Base-by-base conservation (phyloP, 805 yeast genomes). In the Candida ipomoeae region DNA sequence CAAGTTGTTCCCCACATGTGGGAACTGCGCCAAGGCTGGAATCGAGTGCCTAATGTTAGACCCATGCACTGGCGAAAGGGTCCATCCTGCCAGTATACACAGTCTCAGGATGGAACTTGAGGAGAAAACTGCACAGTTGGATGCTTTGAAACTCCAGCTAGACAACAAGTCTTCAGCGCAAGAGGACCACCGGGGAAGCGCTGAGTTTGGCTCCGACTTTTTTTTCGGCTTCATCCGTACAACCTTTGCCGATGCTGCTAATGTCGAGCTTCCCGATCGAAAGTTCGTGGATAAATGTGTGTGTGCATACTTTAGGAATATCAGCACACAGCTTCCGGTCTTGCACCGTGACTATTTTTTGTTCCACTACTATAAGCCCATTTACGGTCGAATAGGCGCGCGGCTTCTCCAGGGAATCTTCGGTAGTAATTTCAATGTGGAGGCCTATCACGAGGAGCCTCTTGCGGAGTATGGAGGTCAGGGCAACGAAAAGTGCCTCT, bases 281-380 rank as follows among this genome's bases (percentile, higher is more conserved):
- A 42, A 26, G 3, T 48, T 53, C 21, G 56, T 51, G 14, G 54
- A 57, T 31, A 17, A 37, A 6, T 48, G 55, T 34, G 36, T 58
- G 8, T 26, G 40, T 11, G 14, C 43, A 33, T 58, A 39, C 42
- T 57, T 58, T 40, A 26, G 46, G 10, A 36, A 44, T n/a, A 37
- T 50, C 7, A 57, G 56, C 37, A 21, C 50, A 7, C 59, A 55
- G 33, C 36, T 55, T 4, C 62, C 62, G 11, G 43, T 58, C n/a
- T 32, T 58, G 15, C 58, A 55, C 47, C 38, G 58, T 5, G 57
- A 55, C 14, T 45, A 48, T 45, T 57, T 45, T 35, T 39, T 58
- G 10, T 32, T 40, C n/a, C 42, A 50, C 32, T 57, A 55, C 40
- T 57, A 50, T 42, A 35, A 37, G 38, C 62, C 61, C 2, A 14